These are phyloP conservation scores for Didymella arachidicola DNA, from an alignment of 2,329 filamentous ascomycete genomes.

Conservation along the genomic window DNA sequence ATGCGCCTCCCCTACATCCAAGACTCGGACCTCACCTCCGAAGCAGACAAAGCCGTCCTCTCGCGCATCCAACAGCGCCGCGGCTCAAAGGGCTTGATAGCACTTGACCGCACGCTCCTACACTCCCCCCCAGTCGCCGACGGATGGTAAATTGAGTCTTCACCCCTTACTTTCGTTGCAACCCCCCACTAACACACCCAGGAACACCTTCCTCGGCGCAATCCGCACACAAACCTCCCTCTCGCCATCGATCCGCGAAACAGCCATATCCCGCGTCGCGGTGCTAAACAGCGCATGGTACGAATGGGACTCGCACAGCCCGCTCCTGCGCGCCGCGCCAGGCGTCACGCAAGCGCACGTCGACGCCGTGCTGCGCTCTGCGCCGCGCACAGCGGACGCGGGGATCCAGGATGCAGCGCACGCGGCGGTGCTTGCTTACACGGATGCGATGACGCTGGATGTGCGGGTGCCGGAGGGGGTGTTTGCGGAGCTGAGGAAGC, in stretches of 20 bases:
- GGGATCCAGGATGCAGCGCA: slow-evolving; percentile 63
- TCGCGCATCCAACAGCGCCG: slow-evolving; percentile 60
- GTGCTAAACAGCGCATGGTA: slow-evolving; percentile 83
- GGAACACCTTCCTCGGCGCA: slow-evolving; percentile 64
- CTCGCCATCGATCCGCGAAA: slow-evolving; percentile 67
- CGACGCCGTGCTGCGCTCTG: slow-evolving; percentile 36
- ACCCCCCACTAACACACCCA: slow-evolving; percentile 15
- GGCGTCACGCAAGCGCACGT: slow-evolving; percentile 60
- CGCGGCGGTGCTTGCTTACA: slow-evolving; percentile 74
- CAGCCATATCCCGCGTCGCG: slow-evolving; percentile 82
- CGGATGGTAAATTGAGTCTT: slow-evolving; percentile 55
- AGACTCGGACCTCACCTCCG: slow-evolving; percentile 47
- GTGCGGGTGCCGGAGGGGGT: slow-evolving; percentile 73
- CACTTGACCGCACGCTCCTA: slow-evolving; percentile 62
- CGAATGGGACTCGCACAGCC: slow-evolving; percentile 83
- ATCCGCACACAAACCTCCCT: slow-evolving; percentile 63
- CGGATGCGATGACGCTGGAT: slow-evolving; percentile 83
- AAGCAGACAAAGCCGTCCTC: slow-evolving; percentile 60
- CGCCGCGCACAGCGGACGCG: slow-evolving; percentile 21
- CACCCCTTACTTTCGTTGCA: too few relatives aligned
- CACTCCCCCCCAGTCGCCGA: slow-evolving; percentile 64
- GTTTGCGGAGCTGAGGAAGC: slow-evolving; percentile 67
- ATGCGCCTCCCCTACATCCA: slow-evolving; percentile 65
- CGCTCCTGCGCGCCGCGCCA: slow-evolving; percentile 58
- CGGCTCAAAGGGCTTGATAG: slow-evolving; percentile 59